Base-by-base conservation (phyloP, 2,329 filamentous ascomycete genomes). In the Albophoma yamanashiensis region DNA sequence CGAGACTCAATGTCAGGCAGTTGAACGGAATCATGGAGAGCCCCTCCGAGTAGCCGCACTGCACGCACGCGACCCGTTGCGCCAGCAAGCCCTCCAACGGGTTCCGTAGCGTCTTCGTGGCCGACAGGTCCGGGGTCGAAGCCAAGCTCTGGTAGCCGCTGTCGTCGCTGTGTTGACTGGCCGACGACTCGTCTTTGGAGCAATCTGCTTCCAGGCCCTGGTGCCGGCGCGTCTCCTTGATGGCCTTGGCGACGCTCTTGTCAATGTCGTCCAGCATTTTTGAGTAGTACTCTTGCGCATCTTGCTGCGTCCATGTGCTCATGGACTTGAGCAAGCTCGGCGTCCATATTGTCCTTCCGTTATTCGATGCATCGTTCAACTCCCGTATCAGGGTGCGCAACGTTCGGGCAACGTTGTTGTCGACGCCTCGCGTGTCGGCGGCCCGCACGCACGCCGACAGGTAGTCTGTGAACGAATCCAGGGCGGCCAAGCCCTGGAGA, bases 221-320 rank as follows among this genome's bases (percentile, higher is more conserved):
- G 40, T 65, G 65, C 14, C 65, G 67, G 15, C 67, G 68, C 15
- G 60, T 59, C 27, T 61, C 64, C 7, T 71, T 67, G 22, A 73
- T 68, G 55, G 80, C 79, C 64, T 79, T 82, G 25, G 78, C 76
- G 47, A 91, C 79, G 69, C 95, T 91, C 67, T 88, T 88, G 68
- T 97, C 91, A 36, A 96, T 79, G 66, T 92, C 87, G 65, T 93
- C 91, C 56, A 97, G 74, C 17, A 99, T 81, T 68, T 93, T 95
- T 20, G 91, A 93, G 68, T 90, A 97, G 72, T 97, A 99, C 73
- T 99, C 94, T 70, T 97, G 94, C 6, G 94, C 94, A 74, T 99
- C 94, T 74, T 99, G 94, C 71, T 97, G 94, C 66, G 95, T 89
- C 84, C 89, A 96, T 38, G 90, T 96, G 73, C 88, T 93, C 88